Evolutionary conservation across 306 rosid species (phyloP).

Genomic region (Cicer yamashitae): DNA sequence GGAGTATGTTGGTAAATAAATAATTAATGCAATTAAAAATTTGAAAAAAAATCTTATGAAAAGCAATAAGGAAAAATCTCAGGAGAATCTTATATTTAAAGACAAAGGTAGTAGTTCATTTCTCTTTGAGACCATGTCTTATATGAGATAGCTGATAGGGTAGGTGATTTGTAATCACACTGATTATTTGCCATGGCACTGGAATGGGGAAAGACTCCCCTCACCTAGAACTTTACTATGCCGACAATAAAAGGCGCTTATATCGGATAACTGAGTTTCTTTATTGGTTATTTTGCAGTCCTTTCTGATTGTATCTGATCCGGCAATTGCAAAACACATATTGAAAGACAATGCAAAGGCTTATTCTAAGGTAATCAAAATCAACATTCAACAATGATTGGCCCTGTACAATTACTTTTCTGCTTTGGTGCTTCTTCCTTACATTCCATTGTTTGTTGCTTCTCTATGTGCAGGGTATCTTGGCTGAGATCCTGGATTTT

Average conservation of each 20-base stretch:
- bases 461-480: constrained; percentile 76
- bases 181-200: neutral
- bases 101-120: neutral
- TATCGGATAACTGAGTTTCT: constrained; percentile 36
- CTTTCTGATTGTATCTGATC: constrained; percentile 93
- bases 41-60: too few relatives aligned
- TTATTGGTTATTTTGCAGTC: constrained; percentile 66
- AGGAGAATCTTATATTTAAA: too few relatives aligned
- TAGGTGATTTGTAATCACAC: neutral
- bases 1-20: too few relatives aligned
- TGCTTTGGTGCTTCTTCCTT: constrained; percentile 19
- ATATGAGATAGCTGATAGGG: neutral
- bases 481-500: constrained; percentile 95
- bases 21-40: too few relatives aligned
- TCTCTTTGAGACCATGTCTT: constrained; percentile 12
- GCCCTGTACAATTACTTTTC: constrained; percentile 5
- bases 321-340: constrained; percentile 87
- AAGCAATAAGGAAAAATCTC: too few relatives aligned
- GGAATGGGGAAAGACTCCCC: constrained; percentile 23
- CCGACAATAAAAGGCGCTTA: neutral
- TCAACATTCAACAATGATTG: constrained; percentile 16
- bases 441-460: constrained; percentile 4
- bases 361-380: constrained; percentile 79
- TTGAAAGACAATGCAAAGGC: constrained; percentile 89
- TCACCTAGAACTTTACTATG: neutral